A percentile compares a stretch with the other conserved stretches of the same genome.
phyloP scores from a whole-genome alignment of 495 filamentous ascomycete genomes.

The Rusavskia elegans region DNA sequence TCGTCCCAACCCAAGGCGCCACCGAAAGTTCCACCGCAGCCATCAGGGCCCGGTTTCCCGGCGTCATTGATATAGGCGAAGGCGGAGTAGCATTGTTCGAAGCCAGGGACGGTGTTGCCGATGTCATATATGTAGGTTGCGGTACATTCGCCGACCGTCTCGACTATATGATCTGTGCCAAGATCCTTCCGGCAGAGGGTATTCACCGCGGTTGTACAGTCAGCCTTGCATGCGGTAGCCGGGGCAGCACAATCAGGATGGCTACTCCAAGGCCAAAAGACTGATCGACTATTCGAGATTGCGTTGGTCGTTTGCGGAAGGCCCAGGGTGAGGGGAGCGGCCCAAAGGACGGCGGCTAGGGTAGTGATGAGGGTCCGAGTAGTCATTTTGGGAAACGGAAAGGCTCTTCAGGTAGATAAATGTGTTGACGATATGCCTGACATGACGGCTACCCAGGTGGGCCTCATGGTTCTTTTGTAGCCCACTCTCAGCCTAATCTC shows the following conservation, averaged over 20 bases:
- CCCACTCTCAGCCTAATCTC: neutral
- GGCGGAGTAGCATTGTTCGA: neutral
- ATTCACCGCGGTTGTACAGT: neutral
- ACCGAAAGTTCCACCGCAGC: constrained; percentile 1
- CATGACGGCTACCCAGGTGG: no score
- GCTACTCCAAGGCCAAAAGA: neutral
- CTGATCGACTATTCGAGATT: neutral
- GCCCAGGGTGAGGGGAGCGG: neutral
- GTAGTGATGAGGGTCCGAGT: neutral
- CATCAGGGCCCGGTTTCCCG: neutral
- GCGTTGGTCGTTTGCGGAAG: neutral
- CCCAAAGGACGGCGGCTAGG: neutral
- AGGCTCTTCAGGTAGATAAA: neutral
- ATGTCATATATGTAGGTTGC: neutral
- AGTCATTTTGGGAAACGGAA: neutral
- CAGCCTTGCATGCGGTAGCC: neutral
- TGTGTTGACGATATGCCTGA: no score
- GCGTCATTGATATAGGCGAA: constrained; percentile 2
- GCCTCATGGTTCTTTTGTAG: neutral
- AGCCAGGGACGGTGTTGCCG: neutral
- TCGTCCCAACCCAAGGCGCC: neutral
- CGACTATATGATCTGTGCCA: neutral
- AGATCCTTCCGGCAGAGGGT: neutral
- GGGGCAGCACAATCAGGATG: neutral
- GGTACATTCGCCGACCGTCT: constrained; percentile 1